Evolutionary conservation across 805 yeast species (phyloP), one percentile per base, ranked within the genome.

Genomic region (Metschnikowia lunata): DNA sequence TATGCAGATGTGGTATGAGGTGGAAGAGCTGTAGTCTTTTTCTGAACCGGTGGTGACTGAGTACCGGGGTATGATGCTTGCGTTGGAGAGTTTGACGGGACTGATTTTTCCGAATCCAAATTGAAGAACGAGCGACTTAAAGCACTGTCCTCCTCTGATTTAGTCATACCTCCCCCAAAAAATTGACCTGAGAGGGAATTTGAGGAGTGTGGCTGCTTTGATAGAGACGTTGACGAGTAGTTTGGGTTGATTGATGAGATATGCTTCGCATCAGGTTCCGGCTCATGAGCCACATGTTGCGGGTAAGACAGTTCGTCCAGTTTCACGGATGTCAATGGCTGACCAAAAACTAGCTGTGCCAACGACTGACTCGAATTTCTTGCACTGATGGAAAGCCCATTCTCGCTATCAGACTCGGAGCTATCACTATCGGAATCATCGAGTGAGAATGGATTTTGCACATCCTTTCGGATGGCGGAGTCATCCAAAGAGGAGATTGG

Each of bases 181-280:
- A 71, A 69, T 54, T 57, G 71, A n/a, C 57, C 60, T 6, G 71
- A 58, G 26, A 71, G 63, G 15, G 73, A 64, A 42, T 58, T 65
- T 4, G 74, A 69, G 10, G 72, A 66, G 39, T 63, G 60, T 2
- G 78, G 67, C 56, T 69, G 69, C 55, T 74, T 55, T 57, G 78
- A 51, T 61, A 57, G 67, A 14, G 65, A 56, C 2, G 67, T 55
- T 2, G 67, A 55, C 5, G 71, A 65, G 45, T 64, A 62, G 37
- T 62, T 56, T 4, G 71, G 71, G 39, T 67, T 66, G 29, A 69
- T 63, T 3, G 54, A 45, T 12, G 60, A 47, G 1, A 62, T 57
- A 30, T 59, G 64, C 6, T 55, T 57, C 1, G 58, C 41, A 6
- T 57, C 58, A 7, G 70, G 71, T 33, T 56, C 49, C 4, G 59